Base-by-base conservation (phyloP, 73 alveolate genomes). In the Loxodes magnus region DNA sequence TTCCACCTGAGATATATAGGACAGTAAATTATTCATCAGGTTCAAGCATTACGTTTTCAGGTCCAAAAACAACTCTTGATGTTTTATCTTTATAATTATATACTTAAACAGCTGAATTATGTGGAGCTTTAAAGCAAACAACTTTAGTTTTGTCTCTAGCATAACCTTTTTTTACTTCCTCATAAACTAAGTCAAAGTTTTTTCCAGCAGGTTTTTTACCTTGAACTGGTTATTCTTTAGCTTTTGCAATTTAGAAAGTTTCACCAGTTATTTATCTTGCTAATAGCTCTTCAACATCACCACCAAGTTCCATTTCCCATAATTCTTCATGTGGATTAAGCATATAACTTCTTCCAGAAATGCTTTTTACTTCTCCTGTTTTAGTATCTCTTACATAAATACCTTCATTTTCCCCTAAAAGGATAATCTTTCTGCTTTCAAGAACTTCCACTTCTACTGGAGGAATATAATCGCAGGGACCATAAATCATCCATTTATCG, bases 401-500 rank as follows among this genome's bases (percentile, higher is more conserved):
- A 24, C 94, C 94, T 43, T 81, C 94, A 34, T 81, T 81, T 20
- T 79, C 94, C 34, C 63, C 87, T 4, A 81, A 63, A 19, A 89
- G 94, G 19, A 69, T 35, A 12, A 74, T 77, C 53, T 71, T 65
- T 50, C 90, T 67, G 39, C 69, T 69, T 51, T 81, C 94, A 0
- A 81, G 12, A 3, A 81, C 51, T 15, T 60, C 43, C 3, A 81
- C 71, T 39, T 77, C 68, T 23, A 35, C 74, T 12, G 76, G 62
- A 12, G 90, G 85, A 38, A 81, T 76, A 54, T 36, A 81, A 27
- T 81, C 89, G 24, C 82, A 35, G n/a, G 94, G 94, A 2, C 94
- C 94, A 36, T 71, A 51, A 14, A 81, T 56, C 72, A 81, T 76
- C 94, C 94, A 81, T 37, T 31, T 70, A 16, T 57, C 49, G 38